A percentile compares a stretch with the other conserved stretches of the same genome.
Conservation (phyloP, 768 basidiomycete species). For the Trametes cinnabarina region DNA sequence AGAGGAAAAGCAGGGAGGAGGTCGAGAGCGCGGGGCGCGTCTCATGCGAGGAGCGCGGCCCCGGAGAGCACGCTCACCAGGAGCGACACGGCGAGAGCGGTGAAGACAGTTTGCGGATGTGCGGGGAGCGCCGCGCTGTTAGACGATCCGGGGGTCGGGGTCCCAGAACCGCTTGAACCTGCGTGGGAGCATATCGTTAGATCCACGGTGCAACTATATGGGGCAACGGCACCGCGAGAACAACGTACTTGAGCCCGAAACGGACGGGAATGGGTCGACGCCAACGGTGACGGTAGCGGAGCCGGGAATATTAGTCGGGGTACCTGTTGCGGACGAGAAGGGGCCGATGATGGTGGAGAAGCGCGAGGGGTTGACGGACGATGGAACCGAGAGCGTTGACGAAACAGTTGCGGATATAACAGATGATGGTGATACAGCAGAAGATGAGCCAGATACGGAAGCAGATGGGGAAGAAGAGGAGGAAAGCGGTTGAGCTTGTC, state of each 20-base stretch:
- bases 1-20: too few species aligned
- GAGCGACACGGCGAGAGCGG: conserved; percentile 7
- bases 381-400: too few species aligned
- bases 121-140: neutral
- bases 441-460: neutral
- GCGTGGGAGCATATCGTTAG: neutral
- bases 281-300: conserved; percentile 20
- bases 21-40: too few species aligned
- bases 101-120: neutral
- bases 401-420: neutral
- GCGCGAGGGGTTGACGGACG: neutral
- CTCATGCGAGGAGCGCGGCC: conserved; percentile 11
- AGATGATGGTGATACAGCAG: conserved; percentile 1
- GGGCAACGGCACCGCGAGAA: neutral
- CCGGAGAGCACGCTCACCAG: conserved; percentile 9
- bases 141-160: neutral
- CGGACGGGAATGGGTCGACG: conserved; percentile 20
- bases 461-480: neutral
- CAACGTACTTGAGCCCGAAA: neutral
- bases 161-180: neutral
- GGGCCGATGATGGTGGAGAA: neutral
- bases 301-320: conserved; percentile 15
- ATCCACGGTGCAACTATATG: neutral
- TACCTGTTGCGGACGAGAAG: conserved; percentile 13
- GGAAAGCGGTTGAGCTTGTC: conserved; percentile 16